These are phyloP conservation scores for Achlya hypogyna DNA, from an alignment of 352 stramenopile genomes.

Conservation along the genomic window DNA sequence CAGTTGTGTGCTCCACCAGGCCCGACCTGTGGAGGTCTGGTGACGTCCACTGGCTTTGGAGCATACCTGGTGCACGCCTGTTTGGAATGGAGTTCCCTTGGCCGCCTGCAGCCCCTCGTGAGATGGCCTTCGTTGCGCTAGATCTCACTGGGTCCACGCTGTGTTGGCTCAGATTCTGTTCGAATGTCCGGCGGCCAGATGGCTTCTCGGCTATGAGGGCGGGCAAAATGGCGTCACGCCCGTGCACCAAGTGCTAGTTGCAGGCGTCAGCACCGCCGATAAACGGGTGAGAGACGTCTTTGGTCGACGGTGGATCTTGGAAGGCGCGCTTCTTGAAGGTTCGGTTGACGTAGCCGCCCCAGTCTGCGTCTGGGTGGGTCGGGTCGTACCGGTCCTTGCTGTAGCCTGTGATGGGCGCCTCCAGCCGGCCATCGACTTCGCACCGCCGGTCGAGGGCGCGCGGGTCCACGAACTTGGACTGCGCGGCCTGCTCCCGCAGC, in stretches of 20 bases:
- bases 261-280: neutral
- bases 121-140: neutral
- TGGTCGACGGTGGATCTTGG: slow-evolving; percentile 22
- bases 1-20: slow-evolving; percentile 34
- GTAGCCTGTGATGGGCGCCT: slow-evolving; percentile 19
- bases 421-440: neutral
- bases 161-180: slow-evolving; percentile 32
- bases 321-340: slow-evolving; percentile 62
- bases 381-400: slow-evolving; percentile 64
- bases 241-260: slow-evolving; percentile 23
- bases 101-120: slow-evolving; percentile 24
- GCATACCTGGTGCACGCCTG: slow-evolving; percentile 51
- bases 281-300: slow-evolving; percentile 27
- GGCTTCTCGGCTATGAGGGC: slow-evolving; percentile 22
- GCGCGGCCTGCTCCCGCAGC: neutral
- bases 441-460: neutral
- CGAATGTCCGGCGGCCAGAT: slow-evolving; percentile 47
- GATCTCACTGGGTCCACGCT: slow-evolving; percentile 24
- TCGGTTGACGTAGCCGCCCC: slow-evolving; percentile 53
- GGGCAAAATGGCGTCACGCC: slow-evolving; percentile 50
- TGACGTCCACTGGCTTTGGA: neutral
- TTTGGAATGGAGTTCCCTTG: slow-evolving; percentile 50
- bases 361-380: slow-evolving; percentile 61
- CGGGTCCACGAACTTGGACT: neutral
- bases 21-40: slow-evolving; percentile 29